Percentiles rank a stretch among this genome's conserved stretches.
phyloP scores from a whole-genome alignment of 1,284 basidiomycete genomes.

The Fomitopsis pinicola region DNA sequence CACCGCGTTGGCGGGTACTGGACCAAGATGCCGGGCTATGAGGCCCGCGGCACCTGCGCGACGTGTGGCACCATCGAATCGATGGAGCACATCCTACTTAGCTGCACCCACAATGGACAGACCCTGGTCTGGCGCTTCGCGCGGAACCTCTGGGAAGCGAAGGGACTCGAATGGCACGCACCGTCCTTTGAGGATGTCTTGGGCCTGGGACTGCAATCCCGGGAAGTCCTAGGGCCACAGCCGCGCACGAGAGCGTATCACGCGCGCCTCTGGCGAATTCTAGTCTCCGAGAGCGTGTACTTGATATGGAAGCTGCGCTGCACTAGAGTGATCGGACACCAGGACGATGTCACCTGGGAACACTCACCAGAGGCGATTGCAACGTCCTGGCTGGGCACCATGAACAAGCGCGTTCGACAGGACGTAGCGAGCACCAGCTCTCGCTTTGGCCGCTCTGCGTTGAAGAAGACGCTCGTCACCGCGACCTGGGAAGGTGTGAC shows the following conservation, averaged over 20 bases:
- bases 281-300: neutral
- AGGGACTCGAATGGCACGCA: neutral
- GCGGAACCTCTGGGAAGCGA: conserved; percentile 11
- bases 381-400: neutral
- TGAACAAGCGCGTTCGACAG: neutral
- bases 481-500: too few relatives aligned
- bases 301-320: neutral
- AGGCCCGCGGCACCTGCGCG: conserved; percentile 21
- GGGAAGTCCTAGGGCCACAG: too few relatives aligned
- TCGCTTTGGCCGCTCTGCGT: neutral
- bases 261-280: neutral
- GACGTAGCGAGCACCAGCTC: neutral
- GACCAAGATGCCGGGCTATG: conserved; percentile 16
- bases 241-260: too few relatives aligned
- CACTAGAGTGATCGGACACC: neutral
- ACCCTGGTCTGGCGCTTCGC: conserved; percentile 23
- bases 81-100: conserved; percentile 30
- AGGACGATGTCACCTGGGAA: neutral
- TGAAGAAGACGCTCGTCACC: too few relatives aligned
- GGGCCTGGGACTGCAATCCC: too few relatives aligned
- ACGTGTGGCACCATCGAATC: conserved; percentile 23
- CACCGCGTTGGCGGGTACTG: conserved; percentile 28
- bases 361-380: neutral
- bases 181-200: too few relatives aligned
- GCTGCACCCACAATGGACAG: conserved; percentile 20